A percentile compares a stretch with the other conserved stretches of the same genome.
Evolutionary conservation across 208 protist genomes (phyloP).

Genomic region (Trypanosoma cruzi): DNA sequence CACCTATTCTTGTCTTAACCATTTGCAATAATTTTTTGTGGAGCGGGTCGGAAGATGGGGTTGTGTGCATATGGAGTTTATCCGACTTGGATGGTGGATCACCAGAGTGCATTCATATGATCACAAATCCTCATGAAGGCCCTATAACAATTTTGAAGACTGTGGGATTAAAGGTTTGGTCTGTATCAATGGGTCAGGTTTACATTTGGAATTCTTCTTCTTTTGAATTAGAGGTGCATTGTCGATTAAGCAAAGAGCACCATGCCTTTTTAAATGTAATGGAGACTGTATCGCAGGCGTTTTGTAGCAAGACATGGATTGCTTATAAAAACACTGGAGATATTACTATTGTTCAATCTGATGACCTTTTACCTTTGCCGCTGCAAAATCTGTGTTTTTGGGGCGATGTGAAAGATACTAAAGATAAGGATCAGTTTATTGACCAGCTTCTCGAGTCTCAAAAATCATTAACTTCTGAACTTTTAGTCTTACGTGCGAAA

Average conservation of each 20-base stretch:
- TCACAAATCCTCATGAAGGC: conserved; percentile 23
- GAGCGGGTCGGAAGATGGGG: conserved; percentile 14
- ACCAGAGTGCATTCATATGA: conserved; percentile 18
- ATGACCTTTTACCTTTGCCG: conserved; percentile 7
- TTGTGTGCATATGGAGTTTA: conserved; percentile 19
- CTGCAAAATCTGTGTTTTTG: background rate
- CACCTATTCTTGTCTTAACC: conserved; percentile 4
- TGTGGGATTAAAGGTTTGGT: conserved; percentile 23
- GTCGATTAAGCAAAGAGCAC: conserved; percentile 2
- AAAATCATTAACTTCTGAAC: conserved; percentile 13
- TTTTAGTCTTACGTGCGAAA: conserved; percentile 1
- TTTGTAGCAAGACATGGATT: conserved; percentile 19
- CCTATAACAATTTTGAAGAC: conserved; percentile 17
- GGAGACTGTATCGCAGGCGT: conserved; percentile 2
- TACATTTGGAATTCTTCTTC: conserved; percentile 25
- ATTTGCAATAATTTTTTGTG: conserved; percentile 17
- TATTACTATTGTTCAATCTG: conserved; percentile 9
- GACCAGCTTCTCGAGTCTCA: conserved; percentile 11
- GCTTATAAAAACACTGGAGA: conserved; percentile 6
- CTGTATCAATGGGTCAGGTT: conserved; percentile 16
- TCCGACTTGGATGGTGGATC: background rate
- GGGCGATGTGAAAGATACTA: background rate
- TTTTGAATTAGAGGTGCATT: conserved; percentile 24
- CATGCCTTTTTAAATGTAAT: conserved; percentile 3
- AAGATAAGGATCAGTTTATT: conserved; percentile 17